phyloP scores from a whole-genome alignment of 2,329 filamentous ascomycete genomes.

The Colletotrichum simmondsii region DNA sequence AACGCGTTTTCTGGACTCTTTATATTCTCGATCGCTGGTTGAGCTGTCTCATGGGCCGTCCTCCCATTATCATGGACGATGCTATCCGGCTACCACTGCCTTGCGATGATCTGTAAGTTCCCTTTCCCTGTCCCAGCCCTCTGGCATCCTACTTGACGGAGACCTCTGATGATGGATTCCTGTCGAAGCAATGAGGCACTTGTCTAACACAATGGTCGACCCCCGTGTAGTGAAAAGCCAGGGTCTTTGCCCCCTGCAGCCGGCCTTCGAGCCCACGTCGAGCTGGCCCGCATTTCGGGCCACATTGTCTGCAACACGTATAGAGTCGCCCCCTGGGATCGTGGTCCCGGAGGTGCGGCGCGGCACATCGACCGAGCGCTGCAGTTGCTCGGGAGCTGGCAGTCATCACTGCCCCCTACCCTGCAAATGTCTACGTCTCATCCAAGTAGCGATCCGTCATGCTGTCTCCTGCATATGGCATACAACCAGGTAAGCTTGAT shows the following conservation, averaged over 20 bases:
- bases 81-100: constrained; percentile 57
- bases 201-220: constrained; percentile 10
- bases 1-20: constrained; percentile 62
- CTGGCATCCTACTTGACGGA: not conserved
- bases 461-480: constrained; percentile 59
- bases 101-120: constrained; percentile 51
- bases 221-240: constrained; percentile 41
- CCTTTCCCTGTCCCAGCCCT: not conserved
- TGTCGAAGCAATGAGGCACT: not conserved
- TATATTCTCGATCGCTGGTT: constrained; percentile 62
- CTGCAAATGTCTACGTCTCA: constrained; percentile 50
- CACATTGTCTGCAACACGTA: constrained; percentile 61
- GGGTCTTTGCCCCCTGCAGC: constrained; percentile 50
- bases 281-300: constrained; percentile 58
- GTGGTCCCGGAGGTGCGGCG: constrained; percentile 38
- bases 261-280: constrained; percentile 58
- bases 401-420: constrained; percentile 46
- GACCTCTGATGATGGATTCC: constrained; percentile 2
- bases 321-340: constrained; percentile 47
- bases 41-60: constrained; percentile 61
- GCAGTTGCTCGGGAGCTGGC: constrained; percentile 55
- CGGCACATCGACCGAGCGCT: constrained; percentile 52
- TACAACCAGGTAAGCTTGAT: constrained; percentile 47
- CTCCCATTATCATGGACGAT: constrained; percentile 58
- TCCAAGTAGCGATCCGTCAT: constrained; percentile 52